Percentiles rank a stretch among this genome's conserved stretches.
Evolutionary conservation across 768 basidiomycete genomes (phyloP).

Genomic region (Royoungia palumana): DNA sequence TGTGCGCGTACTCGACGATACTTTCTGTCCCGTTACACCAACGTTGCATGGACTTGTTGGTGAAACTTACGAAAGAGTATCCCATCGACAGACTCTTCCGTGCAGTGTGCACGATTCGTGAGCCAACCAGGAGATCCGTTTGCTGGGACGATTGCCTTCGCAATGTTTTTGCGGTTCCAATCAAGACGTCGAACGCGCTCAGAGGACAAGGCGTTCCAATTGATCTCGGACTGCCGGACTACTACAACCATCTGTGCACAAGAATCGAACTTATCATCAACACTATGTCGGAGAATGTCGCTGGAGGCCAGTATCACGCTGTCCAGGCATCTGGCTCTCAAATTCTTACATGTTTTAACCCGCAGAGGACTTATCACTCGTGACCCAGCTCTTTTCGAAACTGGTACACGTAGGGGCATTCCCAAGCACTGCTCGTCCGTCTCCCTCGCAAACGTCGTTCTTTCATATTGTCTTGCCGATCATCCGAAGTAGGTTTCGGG

Average conservation of each 20-base stretch:
- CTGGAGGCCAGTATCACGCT: conserved; percentile 39
- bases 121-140: conserved; percentile 30
- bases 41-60: conserved; percentile 52
- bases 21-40: conserved; percentile 46
- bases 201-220: conserved; percentile 44
- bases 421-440: conserved; percentile 45
- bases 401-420: conserved; percentile 68
- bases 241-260: conserved; percentile 50
- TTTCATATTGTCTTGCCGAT: conserved; percentile 49
- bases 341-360: conserved; percentile 29
- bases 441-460: conserved; percentile 70
- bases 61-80: conserved; percentile 55
- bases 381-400: conserved; percentile 59
- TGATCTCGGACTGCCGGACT: conserved; percentile 52
- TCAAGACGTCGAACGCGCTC: conserved; percentile 74
- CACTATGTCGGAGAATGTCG: conserved; percentile 36
- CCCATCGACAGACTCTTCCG: conserved; percentile 65
- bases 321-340: conserved; percentile 1
- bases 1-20: conserved; percentile 64
- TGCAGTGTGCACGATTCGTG: conserved; percentile 40
- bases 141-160: conserved; percentile 79
- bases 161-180: conserved; percentile 61
- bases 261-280: conserved; percentile 52
- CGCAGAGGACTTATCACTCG: conserved; percentile 32
- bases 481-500: conserved; percentile 42